Evolutionary conservation across 2,329 filamentous ascomycete species (phyloP), one percentile per base, ranked within the genome.

Genomic region (Beauveria sp.): DNA sequence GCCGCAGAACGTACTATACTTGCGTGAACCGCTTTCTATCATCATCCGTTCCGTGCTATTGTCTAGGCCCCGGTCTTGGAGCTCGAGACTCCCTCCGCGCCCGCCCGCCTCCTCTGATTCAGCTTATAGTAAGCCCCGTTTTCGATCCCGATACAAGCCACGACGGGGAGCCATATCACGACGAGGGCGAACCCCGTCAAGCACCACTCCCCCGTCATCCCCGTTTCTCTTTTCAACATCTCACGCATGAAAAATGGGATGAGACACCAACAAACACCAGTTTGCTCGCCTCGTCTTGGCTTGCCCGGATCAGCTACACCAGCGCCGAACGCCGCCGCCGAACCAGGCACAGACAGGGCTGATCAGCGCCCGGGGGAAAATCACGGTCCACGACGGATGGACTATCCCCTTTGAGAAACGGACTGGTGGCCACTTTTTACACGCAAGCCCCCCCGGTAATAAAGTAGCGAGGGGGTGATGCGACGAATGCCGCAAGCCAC

Each of bases 401-500:
- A 54, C 51, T 54, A 41, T 54, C 51, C 37, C 34, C 8, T 54
- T 54, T 22, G 20, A 54, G 34, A 28, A 28, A 26, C 16, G 12
- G 12, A 12, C 16, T 24, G 9, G n/a, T 53, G 28, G 30, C n/a
- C 50, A 28, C 22, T 52, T 52, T 52, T 52, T 52, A 24, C 30
- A 14, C 44, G 20, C 20, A 37, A 30, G 8, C 9, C 7, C 43
- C 18, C 20, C 34, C 10, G 41, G 55, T 30, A 57, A 41, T 57
- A 30, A 10, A 40, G 8, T 50, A n/a, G 44, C 55, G 40, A 55
- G 53, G 16, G 26, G 48, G 24, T 14, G 43, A 50, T 57, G 44
- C 55, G 44, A 57, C 55, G 55, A 57, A 57, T 50, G 55, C 55
- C 55, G 55, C 55, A 57, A 57, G 43, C 55, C 44, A 50, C 55